Conservation (phyloP, 2,329 filamentous ascomycete species). For the Ophidiomyces ophidiicola region DNA sequence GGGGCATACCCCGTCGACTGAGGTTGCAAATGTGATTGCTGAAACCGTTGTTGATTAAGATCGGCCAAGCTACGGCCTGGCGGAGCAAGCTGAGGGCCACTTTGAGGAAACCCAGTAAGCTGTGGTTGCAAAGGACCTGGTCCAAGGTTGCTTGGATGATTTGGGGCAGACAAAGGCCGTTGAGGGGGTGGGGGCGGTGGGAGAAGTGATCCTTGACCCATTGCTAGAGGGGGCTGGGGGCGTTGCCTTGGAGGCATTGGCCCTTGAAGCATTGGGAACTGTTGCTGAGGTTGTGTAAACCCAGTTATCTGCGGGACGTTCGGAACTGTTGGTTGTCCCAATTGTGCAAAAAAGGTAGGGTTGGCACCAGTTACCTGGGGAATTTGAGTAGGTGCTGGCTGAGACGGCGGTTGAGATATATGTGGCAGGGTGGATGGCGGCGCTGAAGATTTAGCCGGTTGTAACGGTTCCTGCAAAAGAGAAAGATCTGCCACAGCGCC, state of each 20-base stretch:
- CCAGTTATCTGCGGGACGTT: conserved; percentile 25
- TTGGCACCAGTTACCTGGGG: conserved; percentile 33
- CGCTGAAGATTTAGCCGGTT: conserved; percentile 43
- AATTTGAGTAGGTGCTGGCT: conserved; percentile 26
- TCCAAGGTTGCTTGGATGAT: conserved; percentile 61
- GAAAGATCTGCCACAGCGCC: conserved; percentile 59
- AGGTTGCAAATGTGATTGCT: conserved; percentile 40
- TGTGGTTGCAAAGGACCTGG: conserved; percentile 70
- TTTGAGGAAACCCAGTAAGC: conserved; percentile 59
- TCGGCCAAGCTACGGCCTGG: conserved; percentile 67
- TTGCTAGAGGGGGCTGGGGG: conserved; percentile 55
- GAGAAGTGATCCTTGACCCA: conserved; percentile 52
- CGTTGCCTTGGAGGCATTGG: conserved; percentile 48
- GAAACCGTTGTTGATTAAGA: conserved; percentile 48
- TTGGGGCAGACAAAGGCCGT: conserved; percentile 75
- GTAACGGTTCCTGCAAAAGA: conserved; percentile 48
- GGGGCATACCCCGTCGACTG: conserved; percentile 52
- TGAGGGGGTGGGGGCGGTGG: conserved; percentile 70
- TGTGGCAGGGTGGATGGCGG: conserved; percentile 33
- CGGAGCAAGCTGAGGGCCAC: conserved; percentile 48
- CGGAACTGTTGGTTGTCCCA: conserved; percentile 22
- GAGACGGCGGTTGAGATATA: conserved; percentile 32
- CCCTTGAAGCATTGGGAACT: conserved; percentile 20
- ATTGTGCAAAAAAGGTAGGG: conserved; percentile 41
- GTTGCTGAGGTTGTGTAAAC: conserved; percentile 26